Conservation (phyloP, 2,329 filamentous ascomycete genomes). For the Pyrenophora graminea region DNA sequence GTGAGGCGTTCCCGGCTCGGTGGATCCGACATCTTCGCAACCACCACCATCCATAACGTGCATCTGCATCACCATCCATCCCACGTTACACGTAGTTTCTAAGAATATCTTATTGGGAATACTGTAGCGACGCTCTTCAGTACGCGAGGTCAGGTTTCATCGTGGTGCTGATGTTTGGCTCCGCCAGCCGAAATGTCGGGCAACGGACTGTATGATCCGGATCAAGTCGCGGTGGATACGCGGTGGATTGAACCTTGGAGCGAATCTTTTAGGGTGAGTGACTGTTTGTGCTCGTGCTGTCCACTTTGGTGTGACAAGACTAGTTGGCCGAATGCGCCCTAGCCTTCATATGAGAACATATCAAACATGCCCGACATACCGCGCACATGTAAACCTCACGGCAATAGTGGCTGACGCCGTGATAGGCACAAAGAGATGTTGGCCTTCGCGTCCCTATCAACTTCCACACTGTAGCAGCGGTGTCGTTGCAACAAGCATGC, state of each 20-base stretch:
- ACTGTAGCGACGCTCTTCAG: background rate
- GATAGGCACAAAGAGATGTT: conserved; percentile 65
- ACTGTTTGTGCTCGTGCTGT: background rate
- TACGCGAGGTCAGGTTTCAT: conserved; percentile 15
- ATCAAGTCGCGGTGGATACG: conserved; percentile 32
- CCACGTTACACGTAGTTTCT: conserved; percentile 1
- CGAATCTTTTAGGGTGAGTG: conserved; percentile 40
- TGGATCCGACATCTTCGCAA: conserved; percentile 5
- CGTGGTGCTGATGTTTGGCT: conserved; percentile 12
- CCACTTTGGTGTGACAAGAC: background rate
- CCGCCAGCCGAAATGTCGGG: conserved; percentile 30
- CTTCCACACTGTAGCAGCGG: conserved; percentile 61
- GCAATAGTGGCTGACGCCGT: conserved; percentile 13
- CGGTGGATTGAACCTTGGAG: conserved; percentile 38
- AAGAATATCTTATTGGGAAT: conserved; percentile 6
- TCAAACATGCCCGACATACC: background rate
- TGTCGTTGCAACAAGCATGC: conserved; percentile 63
- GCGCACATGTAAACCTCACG: background rate
- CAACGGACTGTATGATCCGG: conserved; percentile 36
- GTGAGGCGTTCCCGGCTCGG: conserved; percentile 1
- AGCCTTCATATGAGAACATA: background rate
- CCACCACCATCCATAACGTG: conserved; percentile 8
- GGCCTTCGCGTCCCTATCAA: conserved; percentile 65
- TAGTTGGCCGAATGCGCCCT: background rate
- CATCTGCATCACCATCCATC: conserved; percentile 3